Evolutionary conservation across 192 early-diverging fungal species (phyloP), one percentile per base, ranked within the genome.

Genomic region (Cladochytrium replicatum): DNA sequence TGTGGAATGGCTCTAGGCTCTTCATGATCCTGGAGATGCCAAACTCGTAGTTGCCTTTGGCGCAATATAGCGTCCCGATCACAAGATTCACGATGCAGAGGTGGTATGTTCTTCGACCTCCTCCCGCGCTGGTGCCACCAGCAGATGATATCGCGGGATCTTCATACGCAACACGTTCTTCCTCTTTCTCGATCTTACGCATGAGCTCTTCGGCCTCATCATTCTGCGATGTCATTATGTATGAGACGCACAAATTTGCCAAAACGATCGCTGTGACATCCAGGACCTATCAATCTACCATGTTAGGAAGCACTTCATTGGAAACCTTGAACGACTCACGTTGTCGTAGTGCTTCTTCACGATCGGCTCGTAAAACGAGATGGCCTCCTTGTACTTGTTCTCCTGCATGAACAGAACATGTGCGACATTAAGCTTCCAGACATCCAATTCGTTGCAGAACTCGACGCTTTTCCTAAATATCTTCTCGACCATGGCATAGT

Each of bases 391-490:
- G 63, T 78, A 80, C 52, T 80, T 80, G 49, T 47, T 68, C 43
- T 80, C 78, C 52, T 80, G 78, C 78, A 80, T 80, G 43, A 80
- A 80, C 29, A 80, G 59, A 39, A 80, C 78, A 42, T 80, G 78
- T 0, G 78, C 78, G 3, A 80, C 78, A 55, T 80, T 80, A 32
- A 80, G 63, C 50, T 80, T 80, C 78, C 78, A 80, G 1, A 71
- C 58, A 52, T 80, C 78, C 48, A 78, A 69, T 57, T 80, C 78
- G 58, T 79, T 76, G 63, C 78, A 80, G 48, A 80, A 80, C 57
- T 80, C 78, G 43, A 80, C 75, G 23, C 53, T 59, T 50, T 80
- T 80, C 9, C 78, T 41, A 54, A 80, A 80, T 29, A 80, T 69
- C 52, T 75, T 78, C 53, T 80, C 78, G 15, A 80, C 78, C 61